Evolutionary conservation across 2,329 filamentous ascomycete species (phyloP), one percentile per base, ranked within the genome.

Genomic region (Exserohilum rostratum): DNA sequence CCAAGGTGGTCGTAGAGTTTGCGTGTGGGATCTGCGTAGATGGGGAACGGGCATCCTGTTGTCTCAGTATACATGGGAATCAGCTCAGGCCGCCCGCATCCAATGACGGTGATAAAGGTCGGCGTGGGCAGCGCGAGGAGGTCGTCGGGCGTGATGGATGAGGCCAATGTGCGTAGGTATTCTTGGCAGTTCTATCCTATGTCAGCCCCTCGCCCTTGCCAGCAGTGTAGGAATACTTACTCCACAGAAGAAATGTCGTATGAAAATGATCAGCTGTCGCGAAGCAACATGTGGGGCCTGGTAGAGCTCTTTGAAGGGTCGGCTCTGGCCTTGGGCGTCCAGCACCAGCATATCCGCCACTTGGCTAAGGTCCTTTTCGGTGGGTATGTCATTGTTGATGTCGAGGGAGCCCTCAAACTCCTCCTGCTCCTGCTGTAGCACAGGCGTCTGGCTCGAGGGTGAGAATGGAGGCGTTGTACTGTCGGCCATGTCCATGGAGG

Each of bases 171-270:
- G 54, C 84, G 84, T 20, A 92, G 78, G 71, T 89, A 92, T 70
- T 90, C 87, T 73, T 91, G 89, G 76, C 90, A 92, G 72, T 87
- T 89, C 87, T 90, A 61, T 7, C 27, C 12, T 15, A 6, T 27
- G 50, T 53, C 22, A 46, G 47, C 15, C 25, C 55, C 30, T 6
- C 33, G 10, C n/a, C 22, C 29, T 27, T 18, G 25, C 55, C 35
- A 30, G 29, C 29, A 25, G 18, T 9, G 0, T 35, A 7, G 5
- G 11, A 6, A 9, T 9, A 81, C 87, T 73, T 80, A 90, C 89
- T 31, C 88, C 88, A 70, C 90, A 92, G 80, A 90, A 91, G 75
- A 92, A 93, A 76, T 92, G 89, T 39, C 90, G 83, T 53, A 93
- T 82, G 69, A 93, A 92, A 62, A 92, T 85, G 37, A 91, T 75